Percentiles rank a stretch among this genome's conserved stretches.
Evolutionary conservation across 192 early-diverging fungal genomes (phyloP).

Genomic region (Mortierella alpina): DNA sequence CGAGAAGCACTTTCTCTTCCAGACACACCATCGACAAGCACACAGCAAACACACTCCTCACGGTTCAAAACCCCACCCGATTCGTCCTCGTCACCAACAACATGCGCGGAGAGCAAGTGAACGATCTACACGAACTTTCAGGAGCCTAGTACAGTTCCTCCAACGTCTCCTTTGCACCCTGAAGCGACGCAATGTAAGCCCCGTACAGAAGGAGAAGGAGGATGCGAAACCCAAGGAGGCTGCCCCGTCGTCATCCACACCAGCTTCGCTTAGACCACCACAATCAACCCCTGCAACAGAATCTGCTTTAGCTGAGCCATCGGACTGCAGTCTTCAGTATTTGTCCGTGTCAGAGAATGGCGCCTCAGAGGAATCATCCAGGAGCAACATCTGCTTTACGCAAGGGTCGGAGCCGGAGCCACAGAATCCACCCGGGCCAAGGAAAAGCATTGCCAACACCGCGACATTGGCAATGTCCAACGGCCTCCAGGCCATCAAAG

Average conservation of each 20-base stretch:
- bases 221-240: not conserved
- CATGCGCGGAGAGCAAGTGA: not conserved
- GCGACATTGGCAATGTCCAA: too few relatives aligned
- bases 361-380: not conserved
- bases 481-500: not conserved
- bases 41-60: not conserved
- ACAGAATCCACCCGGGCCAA: not conserved
- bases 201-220: not conserved
- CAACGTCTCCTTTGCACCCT: too few relatives aligned
- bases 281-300: not conserved
- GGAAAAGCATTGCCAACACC: too few relatives aligned
- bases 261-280: not conserved
- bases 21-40: constrained; percentile 34
- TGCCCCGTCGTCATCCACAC: too few relatives aligned
- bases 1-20: constrained; percentile 41
- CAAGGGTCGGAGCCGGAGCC: not conserved
- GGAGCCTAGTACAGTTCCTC: too few relatives aligned
- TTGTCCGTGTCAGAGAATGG: not conserved
- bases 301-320: not conserved
- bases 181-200: not conserved
- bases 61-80: not conserved
- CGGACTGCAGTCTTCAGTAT: constrained; percentile 4
- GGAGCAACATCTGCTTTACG: not conserved
- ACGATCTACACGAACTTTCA: too few relatives aligned
- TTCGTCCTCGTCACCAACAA: not conserved